Evolutionary conservation across 2,329 filamentous ascomycete species (phyloP).

Genomic region (Ophiostoma triangulosporum): DNA sequence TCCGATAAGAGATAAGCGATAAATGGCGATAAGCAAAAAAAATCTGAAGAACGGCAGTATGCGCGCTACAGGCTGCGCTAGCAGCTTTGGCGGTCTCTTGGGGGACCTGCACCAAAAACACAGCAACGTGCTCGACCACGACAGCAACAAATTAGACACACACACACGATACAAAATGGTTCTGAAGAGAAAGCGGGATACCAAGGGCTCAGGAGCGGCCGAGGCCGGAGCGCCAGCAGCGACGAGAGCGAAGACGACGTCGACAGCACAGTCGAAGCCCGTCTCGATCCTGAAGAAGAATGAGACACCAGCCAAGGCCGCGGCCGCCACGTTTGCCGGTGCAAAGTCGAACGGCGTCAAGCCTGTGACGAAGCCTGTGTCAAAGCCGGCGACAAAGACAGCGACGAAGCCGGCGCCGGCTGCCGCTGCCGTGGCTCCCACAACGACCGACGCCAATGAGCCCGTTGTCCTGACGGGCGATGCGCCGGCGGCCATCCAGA

Average conservation of each 20-base stretch:
- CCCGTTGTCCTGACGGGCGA: neutral
- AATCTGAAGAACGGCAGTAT: neutral
- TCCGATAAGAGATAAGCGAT: slow-evolving; percentile 6
- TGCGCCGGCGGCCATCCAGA: slow-evolving; percentile 54
- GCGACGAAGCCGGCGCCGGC: neutral
- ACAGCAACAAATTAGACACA: neutral
- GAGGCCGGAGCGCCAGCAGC: slow-evolving; percentile 1
- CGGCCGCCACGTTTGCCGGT: neutral
- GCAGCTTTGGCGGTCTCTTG: neutral
- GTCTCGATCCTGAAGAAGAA: slow-evolving; percentile 7
- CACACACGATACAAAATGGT: neutral
- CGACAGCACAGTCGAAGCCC: neutral
- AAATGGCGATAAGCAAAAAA: slow-evolving; percentile 6
- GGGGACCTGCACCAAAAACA: neutral
- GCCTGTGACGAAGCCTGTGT: slow-evolving; percentile 19
- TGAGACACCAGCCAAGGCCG: neutral
- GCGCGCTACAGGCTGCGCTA: neutral
- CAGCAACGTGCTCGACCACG: neutral
- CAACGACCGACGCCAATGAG: neutral
- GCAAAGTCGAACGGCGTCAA: neutral
- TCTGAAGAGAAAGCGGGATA: slow-evolving; percentile 13
- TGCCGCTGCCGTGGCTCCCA: neutral
- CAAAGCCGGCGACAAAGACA: slow-evolving; percentile 13
- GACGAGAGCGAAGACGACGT: slow-evolving; percentile 3
- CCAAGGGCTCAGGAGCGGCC: neutral